Base-by-base conservation (phyloP, 78 protist genomes). In the Acrasis kona region DNA sequence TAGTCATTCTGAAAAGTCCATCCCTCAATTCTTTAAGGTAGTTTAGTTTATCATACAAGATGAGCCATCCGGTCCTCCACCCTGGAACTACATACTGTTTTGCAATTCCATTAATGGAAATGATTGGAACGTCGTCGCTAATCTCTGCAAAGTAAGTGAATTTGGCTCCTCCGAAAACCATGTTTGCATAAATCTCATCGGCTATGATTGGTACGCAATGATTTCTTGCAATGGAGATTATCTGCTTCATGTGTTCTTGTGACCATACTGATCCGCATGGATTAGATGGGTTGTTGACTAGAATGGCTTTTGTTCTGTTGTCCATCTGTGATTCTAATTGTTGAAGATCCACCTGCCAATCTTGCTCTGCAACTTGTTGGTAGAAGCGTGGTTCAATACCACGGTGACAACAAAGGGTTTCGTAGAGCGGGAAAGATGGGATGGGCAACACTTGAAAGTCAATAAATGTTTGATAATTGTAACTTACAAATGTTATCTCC, bases 401-500 rank as follows among this genome's bases (percentile, higher is more conserved):
- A 28, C 74, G 40, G 34, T 69, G 28, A 27, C 74, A 83, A 40
- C 81, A 85, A 3, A 88, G 41, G 39, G 91, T 84, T 6, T 68
- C 71, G 87, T 94, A 94, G 31, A 94, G 78, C 2, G 95, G 65
- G 80, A 93, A 93, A 28, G 96, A 94, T 29, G 97, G 97, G n/a
- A 41, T 65, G 27, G 97, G 97, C 5, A 91, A 41, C 34, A 91
- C n/a, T n/a, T n/a, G n/a, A n/a, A n/a, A n/a, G n/a, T n/a, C n/a
- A n/a, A n/a, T n/a, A n/a, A n/a, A n/a, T n/a, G n/a, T n/a, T n/a
- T n/a, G n/a, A n/a, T n/a, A n/a, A n/a, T n/a, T n/a, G n/a, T n/a
- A n/a, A n/a, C n/a, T n/a, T n/a, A n/a, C n/a, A 82, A 27, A 94
- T 70, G 73, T 89, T 91, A 66, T 89, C 84, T n/a, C 93, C 94